A percentile compares a stretch with the other conserved stretches of the same genome.
phyloP scores from a whole-genome alignment of 2,329 filamentous ascomycete genomes.

The Pyricularia pennisetigena region DNA sequence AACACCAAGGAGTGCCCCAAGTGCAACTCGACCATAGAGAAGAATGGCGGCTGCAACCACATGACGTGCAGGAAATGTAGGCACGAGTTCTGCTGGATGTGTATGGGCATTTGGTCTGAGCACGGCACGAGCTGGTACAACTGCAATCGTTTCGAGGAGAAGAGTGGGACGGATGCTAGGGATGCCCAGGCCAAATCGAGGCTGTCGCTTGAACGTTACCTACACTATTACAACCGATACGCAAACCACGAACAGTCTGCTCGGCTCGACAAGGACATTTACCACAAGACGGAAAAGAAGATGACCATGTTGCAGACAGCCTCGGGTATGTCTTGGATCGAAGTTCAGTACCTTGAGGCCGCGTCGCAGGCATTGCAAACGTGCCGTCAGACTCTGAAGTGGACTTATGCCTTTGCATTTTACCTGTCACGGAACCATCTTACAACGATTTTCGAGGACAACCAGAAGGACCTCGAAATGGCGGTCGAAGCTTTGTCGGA shows the following conservation, averaged over 20 bases:
- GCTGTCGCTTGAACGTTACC: slow-evolving; percentile 85
- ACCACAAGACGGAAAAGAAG: slow-evolving; percentile 95
- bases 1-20: slow-evolving; percentile 98
- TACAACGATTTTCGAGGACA: slow-evolving; percentile 96
- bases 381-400: slow-evolving; percentile 97
- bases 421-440: slow-evolving; percentile 94
- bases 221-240: slow-evolving; percentile 98
- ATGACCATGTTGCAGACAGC: slow-evolving; percentile 93
- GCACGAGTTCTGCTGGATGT: slow-evolving; percentile 99
- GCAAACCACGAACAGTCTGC: slow-evolving; percentile 98
- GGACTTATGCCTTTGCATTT: slow-evolving; percentile 98
- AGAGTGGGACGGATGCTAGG: slow-evolving; percentile 80
- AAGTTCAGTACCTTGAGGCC: slow-evolving; percentile 92
- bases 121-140: slow-evolving; percentile 99
- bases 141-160: slow-evolving; percentile 95
- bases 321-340: slow-evolving; percentile 97
- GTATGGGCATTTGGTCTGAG: slow-evolving; percentile 97
- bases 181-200: slow-evolving; percentile 88
- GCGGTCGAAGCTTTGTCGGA: slow-evolving; percentile 94
- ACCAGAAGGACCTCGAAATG: slow-evolving; percentile 96
- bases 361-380: slow-evolving; percentile 90
- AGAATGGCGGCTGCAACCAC: slow-evolving; percentile 96
- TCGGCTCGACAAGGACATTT: slow-evolving; percentile 92
- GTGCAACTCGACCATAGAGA: slow-evolving; percentile 95
- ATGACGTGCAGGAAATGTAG: slow-evolving; percentile 97